Base-by-base conservation (phyloP, 495 filamentous ascomycete species). In the Penicillium canariense region DNA sequence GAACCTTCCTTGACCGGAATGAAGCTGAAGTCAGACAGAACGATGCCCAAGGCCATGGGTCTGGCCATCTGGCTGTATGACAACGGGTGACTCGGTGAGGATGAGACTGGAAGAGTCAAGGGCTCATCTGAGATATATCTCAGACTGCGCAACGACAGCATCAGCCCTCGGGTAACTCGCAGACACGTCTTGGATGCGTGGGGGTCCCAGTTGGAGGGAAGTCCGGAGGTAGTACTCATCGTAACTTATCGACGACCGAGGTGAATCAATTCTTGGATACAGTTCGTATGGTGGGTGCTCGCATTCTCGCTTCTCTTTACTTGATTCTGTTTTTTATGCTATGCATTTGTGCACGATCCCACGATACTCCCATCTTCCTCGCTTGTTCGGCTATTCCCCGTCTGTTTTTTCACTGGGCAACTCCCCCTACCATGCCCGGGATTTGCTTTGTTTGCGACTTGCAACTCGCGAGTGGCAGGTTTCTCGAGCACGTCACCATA, bases 1-100 rank as follows among this genome's bases (percentile, higher is more conserved):
- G 31, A 58, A 48, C 50, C 50, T 54, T 61, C 54, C 50, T 58
- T 60, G 57, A 58, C 57, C 43, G 36, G 60, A 46, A 48, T 30
- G 14, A 44, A 58, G 48, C 30, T 52, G 43, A 58, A 50, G 54
- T 58, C 50, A 57, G 54, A 60, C 40, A 50, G 12, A 25, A 44
- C 34, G 48, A 50, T 56, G 48, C 52, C 52, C 48, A 39, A 60
- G 17, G 28, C 28, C 25, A 46, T 28, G 47, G 39, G 48, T 12
- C 31, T 42, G 43, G 43, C 43, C 23, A 15, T 18, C 25, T 46
- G 22, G 22, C 20, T 43, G 56, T 58, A 48, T 39, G 1, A 54
- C 53, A 15, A n/a, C n/a, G n/a, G 35, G 25, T 27, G 17, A 40
- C 23, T 52, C 58, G 52, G 52, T 60, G 58, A 31, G 25, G 45